phyloP scores from a whole-genome alignment of 768 basidiomycete species.

The Chlorophyllum brunneum region DNA sequence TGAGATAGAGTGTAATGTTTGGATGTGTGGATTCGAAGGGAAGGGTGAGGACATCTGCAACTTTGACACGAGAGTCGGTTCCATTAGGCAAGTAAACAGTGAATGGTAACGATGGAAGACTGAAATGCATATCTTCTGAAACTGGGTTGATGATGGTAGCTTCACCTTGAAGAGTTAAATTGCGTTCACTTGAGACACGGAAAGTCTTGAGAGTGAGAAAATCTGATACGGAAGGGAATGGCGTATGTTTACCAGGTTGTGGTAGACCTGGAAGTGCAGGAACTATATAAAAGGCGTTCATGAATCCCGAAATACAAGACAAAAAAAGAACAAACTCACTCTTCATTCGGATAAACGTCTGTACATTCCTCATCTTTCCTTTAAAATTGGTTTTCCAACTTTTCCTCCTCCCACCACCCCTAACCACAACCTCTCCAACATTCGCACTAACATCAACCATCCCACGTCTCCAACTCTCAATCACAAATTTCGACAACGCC shows the following conservation, averaged over 20 bases:
- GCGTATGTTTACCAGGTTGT: conserved; percentile 42
- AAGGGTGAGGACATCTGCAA: conserved; percentile 51
- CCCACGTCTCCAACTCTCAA: conserved; percentile 56
- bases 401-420: conserved; percentile 42
- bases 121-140: conserved; percentile 44
- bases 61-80: conserved; percentile 28
- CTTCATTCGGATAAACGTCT: conserved; percentile 43
- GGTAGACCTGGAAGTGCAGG: conserved; percentile 66
- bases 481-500: conserved; percentile 45
- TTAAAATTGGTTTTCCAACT: conserved; percentile 47
- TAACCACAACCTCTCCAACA: conserved; percentile 40
- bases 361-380: conserved; percentile 40
- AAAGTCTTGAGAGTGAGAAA: conserved; percentile 62
- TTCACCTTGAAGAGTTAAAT: conserved; percentile 42
- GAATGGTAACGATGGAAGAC: conserved; percentile 60
- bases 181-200: conserved; percentile 29
- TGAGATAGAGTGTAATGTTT: conserved; percentile 57
- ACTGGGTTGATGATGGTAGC: conserved; percentile 59
- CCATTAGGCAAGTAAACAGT: conserved; percentile 45
- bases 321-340: conserved; percentile 29
- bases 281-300: conserved; percentile 37
- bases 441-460: conserved; percentile 39
- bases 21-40: conserved; percentile 64
- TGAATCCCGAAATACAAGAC: not conserved
- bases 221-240: conserved; percentile 54